Base-by-base conservation (phyloP, 805 yeast species). In the Yamadazyma nakazawae region DNA sequence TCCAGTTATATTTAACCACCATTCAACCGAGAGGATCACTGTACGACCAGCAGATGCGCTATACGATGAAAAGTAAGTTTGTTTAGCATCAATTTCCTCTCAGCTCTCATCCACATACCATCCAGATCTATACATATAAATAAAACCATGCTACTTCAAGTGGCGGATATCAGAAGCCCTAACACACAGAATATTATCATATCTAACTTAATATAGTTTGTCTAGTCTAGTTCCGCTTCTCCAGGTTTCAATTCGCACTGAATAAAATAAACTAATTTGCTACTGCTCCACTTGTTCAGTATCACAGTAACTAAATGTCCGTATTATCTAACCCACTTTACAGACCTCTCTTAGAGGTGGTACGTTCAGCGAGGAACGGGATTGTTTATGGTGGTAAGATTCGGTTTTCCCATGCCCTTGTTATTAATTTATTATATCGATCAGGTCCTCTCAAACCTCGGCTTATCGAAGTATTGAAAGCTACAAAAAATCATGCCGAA, bases 361-460 rank as follows among this genome's bases (percentile, higher is more conserved):
- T 67, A 30, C 60, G 68, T 50, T 63, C 74, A 12, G 66, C 75
- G 1, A 56, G 76, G 40, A 72, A 72, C 52, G 82, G 83, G 16
- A 65, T 76, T 6, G 80, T 79, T 6, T 82, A 82, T 51, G 88
- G 88, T 2, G 83, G 82, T 3, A 74, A 78, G 54, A 64, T 82
- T 34, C 66, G 88, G 42, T 81, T 82, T 56, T 76, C 82, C 41
- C 88, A 82, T 61, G 82, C 86, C 0, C 58, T 82, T 41, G 88
- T 82, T 39, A 81, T 82, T 63, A 76, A 79, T 40, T 60, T 81
- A 30, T 65, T 82, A 24, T 82, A 81, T 57, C 66, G 79, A 40
- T 67, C 74, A 32, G 84, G 84, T 4, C 75, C 80, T 38, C 32
- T 74, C 30, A 53, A 57, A 42, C 74, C 76, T n/a, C 62, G 83